A percentile compares a stretch with the other conserved stretches of the same genome.
phyloP scores from a whole-genome alignment of 129 eudicot species.

The Tagetes patula region DNA sequence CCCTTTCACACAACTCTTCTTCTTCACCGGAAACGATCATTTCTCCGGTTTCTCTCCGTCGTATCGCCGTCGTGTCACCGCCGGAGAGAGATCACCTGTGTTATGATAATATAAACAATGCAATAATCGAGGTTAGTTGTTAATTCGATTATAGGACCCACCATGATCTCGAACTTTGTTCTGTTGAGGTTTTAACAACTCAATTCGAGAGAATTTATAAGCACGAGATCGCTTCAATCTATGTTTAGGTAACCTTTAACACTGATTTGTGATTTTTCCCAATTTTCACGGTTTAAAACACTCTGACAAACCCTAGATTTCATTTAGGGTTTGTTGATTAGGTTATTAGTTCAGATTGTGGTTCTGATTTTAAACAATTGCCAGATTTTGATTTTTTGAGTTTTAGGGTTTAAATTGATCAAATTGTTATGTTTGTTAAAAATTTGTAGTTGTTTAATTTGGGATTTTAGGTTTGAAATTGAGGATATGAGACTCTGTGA shows the following conservation, averaged over 20 bases:
- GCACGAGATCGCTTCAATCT: slow-evolving; percentile 34
- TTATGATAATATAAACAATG: background rate
- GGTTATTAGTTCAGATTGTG: slow-evolving; percentile 1
- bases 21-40: slow-evolving; percentile 4
- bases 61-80: slow-evolving; percentile 24
- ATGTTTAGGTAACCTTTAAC: slow-evolving; percentile 20
- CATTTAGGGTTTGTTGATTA: slow-evolving; percentile 28
- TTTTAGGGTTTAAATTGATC: slow-evolving; percentile 5
- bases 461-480: background rate
- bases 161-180: slow-evolving; percentile 33
- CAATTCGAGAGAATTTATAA: slow-evolving; percentile 36
- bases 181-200: slow-evolving; percentile 21
- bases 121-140: slow-evolving; percentile 7
- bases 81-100: slow-evolving; percentile 13
- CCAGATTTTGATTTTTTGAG: background rate
- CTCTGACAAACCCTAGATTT: slow-evolving; percentile 23
- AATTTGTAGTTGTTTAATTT: background rate
- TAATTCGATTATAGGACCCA: slow-evolving; percentile 29
- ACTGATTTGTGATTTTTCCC: background rate
- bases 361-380: background rate
- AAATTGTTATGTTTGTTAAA: background rate
- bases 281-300: background rate
- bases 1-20: background rate
- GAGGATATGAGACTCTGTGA: slow-evolving; percentile 14
- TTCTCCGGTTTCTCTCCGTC: slow-evolving; percentile 34